Conservation (phyloP, 2,329 filamentous ascomycete species). For the Botrytis byssoidea region DNA sequence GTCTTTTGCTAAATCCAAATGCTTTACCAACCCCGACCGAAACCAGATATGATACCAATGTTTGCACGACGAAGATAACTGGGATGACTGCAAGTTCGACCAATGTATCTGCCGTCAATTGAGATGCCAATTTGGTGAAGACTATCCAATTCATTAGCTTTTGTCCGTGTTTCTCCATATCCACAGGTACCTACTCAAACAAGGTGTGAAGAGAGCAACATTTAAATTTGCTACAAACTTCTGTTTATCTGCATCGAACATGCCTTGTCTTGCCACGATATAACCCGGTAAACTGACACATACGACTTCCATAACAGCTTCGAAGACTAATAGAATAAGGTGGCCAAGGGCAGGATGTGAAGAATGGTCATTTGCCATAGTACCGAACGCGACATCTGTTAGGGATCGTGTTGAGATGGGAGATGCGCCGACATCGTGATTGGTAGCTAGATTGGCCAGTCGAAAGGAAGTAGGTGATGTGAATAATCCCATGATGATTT, state of each 20-base stretch:
- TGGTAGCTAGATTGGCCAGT: conserved; percentile 39
- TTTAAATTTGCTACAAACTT: conserved; percentile 97
- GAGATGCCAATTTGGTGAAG: conserved; percentile 94
- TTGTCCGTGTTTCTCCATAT: neutral
- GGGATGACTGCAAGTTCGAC: conserved; percentile 90
- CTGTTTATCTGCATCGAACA: conserved; percentile 94
- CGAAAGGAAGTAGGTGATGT: conserved; percentile 49
- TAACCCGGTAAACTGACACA: conserved; percentile 94
- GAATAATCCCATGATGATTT: conserved; percentile 44
- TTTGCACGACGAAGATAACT: conserved; percentile 89
- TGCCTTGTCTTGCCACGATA: conserved; percentile 82
- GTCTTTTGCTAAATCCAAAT: conserved; percentile 80
- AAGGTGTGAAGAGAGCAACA: conserved; percentile 93
- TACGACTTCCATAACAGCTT: conserved; percentile 91
- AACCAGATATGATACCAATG: conserved; percentile 78
- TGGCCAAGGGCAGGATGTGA: conserved; percentile 48
- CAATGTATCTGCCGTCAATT: conserved; percentile 88
- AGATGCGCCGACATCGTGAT: conserved; percentile 31
- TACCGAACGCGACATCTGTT: conserved; percentile 30
- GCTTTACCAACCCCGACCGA: conserved; percentile 67
- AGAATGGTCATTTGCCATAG: conserved; percentile 33
- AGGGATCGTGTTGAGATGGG: conserved; percentile 28
- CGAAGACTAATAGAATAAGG: conserved; percentile 62
- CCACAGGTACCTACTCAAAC: conserved; percentile 67
- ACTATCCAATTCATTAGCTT: conserved; percentile 51